Conservation (phyloP, 148 eudicot genomes). For the Euryodendron excelsum region DNA sequence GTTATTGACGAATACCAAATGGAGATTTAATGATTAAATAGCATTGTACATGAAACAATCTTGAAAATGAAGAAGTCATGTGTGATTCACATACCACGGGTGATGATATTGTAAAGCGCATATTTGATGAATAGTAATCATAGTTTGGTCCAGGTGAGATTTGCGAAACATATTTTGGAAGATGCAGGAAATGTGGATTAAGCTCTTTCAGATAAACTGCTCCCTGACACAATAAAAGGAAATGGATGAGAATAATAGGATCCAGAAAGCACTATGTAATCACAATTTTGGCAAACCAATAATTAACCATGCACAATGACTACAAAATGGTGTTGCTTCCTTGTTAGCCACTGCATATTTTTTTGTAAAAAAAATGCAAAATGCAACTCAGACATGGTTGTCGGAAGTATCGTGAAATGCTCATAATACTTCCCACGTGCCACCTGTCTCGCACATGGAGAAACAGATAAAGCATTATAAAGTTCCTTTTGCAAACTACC, state of each 20-base stretch:
- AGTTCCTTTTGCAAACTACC: not conserved
- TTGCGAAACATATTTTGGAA: constrained; percentile 74
- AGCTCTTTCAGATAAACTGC: constrained; percentile 63
- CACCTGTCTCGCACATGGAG: not conserved
- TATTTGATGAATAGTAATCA: constrained; percentile 70
- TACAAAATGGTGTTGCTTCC: not conserved
- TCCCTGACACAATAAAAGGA: constrained; percentile 38
- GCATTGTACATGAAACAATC: constrained; percentile 1
- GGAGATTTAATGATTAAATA: not conserved
- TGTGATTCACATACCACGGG: constrained; percentile 71
- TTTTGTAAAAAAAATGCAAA: not conserved
- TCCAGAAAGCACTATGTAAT: not conserved
- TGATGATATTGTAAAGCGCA: constrained; percentile 84
- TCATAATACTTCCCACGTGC: not conserved
- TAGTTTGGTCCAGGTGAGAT: constrained; percentile 88
- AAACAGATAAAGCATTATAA: not conserved
- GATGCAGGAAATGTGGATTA: constrained; percentile 58
- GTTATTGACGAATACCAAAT: constrained; percentile 7
- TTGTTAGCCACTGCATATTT: not conserved
- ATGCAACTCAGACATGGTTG: not conserved
- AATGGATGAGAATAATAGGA: constrained; percentile 8
- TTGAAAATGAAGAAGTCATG: not conserved
- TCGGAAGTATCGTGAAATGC: not conserved
- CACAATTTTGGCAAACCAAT: not conserved
- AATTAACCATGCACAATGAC: not conserved